phyloP scores from a whole-genome alignment of 208 protist genomes.

The Leishmania martiniquensis region DNA sequence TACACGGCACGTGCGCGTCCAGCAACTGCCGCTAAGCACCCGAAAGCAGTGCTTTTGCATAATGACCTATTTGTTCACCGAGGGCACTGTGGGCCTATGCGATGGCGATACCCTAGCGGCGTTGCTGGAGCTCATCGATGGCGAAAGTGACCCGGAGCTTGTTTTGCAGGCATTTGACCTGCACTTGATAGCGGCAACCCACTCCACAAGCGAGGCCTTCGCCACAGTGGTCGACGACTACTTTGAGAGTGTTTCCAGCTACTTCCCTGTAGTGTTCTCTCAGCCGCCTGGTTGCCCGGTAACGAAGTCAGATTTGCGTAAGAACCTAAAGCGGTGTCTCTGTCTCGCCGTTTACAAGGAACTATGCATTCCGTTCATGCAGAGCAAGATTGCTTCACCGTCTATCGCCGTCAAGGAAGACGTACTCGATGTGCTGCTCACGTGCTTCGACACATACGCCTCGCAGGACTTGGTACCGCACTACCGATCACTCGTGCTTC shows the following conservation, averaged over 20 bases:
- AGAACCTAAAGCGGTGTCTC: conserved; percentile 48
- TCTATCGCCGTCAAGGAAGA: conserved; percentile 76
- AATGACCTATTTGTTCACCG: conserved; percentile 31
- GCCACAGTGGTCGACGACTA: conserved; percentile 47
- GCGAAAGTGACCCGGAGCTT: conserved; percentile 75
- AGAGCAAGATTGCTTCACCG: conserved; percentile 67
- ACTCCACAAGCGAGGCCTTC: conserved; percentile 27
- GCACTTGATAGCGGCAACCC: conserved; percentile 29
- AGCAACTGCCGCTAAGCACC: conserved; percentile 31
- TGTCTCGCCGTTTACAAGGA: conserved; percentile 46
- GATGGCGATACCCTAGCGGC: conserved; percentile 28
- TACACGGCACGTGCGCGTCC: conserved; percentile 25
- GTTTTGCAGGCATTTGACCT: conserved; percentile 61
- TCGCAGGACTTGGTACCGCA: conserved; percentile 20
- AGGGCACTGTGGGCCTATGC: conserved; percentile 14
- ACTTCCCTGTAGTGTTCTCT: conserved; percentile 87
- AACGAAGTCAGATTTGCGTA: conserved; percentile 62
- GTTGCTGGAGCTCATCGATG: conserved; percentile 68
- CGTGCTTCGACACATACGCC: conserved; percentile 34
- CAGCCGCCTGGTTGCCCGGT: conserved; percentile 64
- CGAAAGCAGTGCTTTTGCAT: conserved; percentile 34
- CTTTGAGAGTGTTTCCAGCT: conserved; percentile 83
- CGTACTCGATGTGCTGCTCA: conserved; percentile 36
- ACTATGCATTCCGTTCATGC: conserved; percentile 69
- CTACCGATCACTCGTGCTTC: conserved; percentile 36